Evolutionary conservation across 495 filamentous ascomycete genomes (phyloP).

Genomic region (Neurospora pannonica): DNA sequence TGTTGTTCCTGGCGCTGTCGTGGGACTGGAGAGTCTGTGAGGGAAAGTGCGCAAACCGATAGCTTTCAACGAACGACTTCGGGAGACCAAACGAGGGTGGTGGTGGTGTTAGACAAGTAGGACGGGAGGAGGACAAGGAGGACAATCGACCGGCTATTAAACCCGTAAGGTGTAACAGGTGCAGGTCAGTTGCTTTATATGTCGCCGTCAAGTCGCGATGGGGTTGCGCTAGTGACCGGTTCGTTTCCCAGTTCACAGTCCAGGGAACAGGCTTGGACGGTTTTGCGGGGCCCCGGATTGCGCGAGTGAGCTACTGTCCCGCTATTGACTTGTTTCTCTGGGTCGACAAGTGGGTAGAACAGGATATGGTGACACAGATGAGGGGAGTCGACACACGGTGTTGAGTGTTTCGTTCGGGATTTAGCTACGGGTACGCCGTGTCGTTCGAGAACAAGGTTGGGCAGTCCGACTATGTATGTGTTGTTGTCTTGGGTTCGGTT

Average conservation of each 20-base stretch:
- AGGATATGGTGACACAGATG: background rate
- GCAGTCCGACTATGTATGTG: background rate
- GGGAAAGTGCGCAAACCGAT: background rate
- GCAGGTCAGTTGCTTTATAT: conserved; percentile 1
- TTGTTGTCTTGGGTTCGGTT: background rate
- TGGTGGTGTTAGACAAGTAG: background rate
- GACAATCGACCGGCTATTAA: background rate
- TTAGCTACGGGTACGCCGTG: background rate
- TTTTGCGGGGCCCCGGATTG: background rate
- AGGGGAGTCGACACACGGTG: background rate
- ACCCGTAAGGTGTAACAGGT: background rate
- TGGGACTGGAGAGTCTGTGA: background rate
- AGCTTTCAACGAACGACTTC: background rate
- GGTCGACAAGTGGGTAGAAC: background rate
- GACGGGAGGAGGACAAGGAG: background rate
- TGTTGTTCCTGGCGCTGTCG: background rate
- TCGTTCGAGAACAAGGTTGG: background rate
- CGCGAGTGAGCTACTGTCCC: background rate
- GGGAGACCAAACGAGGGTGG: background rate
- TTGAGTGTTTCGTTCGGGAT: background rate
- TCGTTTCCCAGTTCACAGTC: background rate
- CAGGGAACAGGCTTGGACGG: background rate
- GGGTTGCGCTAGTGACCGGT: background rate
- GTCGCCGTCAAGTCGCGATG: background rate
- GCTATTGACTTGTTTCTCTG: background rate